Evolutionary conservation across 345 rosid species (phyloP), one percentile per base, ranked within the genome.

Genomic region (Erodium maritimum): DNA sequence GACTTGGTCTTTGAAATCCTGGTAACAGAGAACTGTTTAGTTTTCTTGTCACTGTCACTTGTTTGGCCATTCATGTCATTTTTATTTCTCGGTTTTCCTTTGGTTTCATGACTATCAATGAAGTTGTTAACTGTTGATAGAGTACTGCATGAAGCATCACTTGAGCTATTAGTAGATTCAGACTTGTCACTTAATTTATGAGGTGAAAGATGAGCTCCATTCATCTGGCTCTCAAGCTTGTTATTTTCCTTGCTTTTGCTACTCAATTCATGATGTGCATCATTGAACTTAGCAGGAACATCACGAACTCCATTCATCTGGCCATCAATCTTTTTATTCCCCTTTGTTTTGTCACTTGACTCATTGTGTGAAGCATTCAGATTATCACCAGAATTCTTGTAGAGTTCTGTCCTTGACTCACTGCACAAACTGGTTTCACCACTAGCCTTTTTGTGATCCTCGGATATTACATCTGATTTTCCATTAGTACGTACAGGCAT

Each of bases 1-100:
- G 99, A 86, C 62, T 83, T 79, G 56, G 72, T 69, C 73, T 80
- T 86, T 60, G 95, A 80, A 63, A 83, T 67, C 76, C 71, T 84
- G 60, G 95, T 72, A 45, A 79, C 80, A 73, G 76, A 72, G 61
- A 77, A 76, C 65, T 83, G 82, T 65, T 78, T 86, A 61, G 56
- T 80, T 68, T 59, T 77, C 83, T 73, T 86, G 58, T 46, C 55
- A 61, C 65, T 87, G 53, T 78, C 82, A 54, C 59, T 60, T 55
- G 42, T 70, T 69, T 79, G 87, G 54, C 29, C 60, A 62, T 50
- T 63, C 53, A 61, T 20, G 55, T 74, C 77, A 59, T 74, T 57
- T 65, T 71, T 76, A 62, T 60, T 50, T 57, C 42, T 69, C n/a
- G 63, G 65, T 65, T 72, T 81, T 75, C 76, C 57, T 58, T 23